These are phyloP conservation scores for Trichoderma sp. DNA, from an alignment of 2,329 filamentous ascomycete species.

Conservation along the genomic window DNA sequence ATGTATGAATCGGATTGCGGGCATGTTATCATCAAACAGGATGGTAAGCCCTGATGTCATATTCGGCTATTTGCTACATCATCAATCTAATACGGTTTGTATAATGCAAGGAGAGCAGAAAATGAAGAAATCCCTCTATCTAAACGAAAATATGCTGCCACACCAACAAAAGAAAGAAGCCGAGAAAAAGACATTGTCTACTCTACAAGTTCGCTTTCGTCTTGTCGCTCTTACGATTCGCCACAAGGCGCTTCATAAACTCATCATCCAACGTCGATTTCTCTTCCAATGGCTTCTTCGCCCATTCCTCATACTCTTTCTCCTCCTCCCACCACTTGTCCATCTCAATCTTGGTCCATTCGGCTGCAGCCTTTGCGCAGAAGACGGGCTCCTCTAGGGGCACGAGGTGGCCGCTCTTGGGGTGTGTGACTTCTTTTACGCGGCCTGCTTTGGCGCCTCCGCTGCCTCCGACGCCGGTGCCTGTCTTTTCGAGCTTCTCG, in stretches of 20 bases:
- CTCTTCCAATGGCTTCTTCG: slow-evolving; percentile 47
- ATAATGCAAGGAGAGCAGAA: not conserved
- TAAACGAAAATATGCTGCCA: not conserved
- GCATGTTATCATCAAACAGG: not conserved
- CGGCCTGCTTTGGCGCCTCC: slow-evolving; percentile 64
- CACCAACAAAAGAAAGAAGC: not conserved
- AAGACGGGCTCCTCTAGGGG: slow-evolving; percentile 75
- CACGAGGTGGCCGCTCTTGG: slow-evolving; percentile 74
- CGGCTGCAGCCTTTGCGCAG: slow-evolving; percentile 62
- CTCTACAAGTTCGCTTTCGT: slow-evolving; percentile 20
- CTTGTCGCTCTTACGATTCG: slow-evolving; percentile 17
- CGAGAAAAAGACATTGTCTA: not conserved
- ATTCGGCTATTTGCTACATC: too few relatives aligned
- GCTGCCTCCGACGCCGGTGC: slow-evolving; percentile 66
- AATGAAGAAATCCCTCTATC: not conserved
- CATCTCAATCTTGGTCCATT: slow-evolving; percentile 61
- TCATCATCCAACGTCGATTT: slow-evolving; percentile 55
- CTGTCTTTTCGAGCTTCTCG: slow-evolving; percentile 66
- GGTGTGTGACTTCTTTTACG: slow-evolving; percentile 65
- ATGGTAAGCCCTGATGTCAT: not conserved
- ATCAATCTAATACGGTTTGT: too few relatives aligned
- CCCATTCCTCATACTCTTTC: slow-evolving; percentile 58
- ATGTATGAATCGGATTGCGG: not conserved
- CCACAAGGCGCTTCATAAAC: slow-evolving; percentile 53
- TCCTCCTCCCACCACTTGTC: slow-evolving; percentile 59